Conservation (phyloP, 139 green algal species). For the Volvox reticuliferus region DNA sequence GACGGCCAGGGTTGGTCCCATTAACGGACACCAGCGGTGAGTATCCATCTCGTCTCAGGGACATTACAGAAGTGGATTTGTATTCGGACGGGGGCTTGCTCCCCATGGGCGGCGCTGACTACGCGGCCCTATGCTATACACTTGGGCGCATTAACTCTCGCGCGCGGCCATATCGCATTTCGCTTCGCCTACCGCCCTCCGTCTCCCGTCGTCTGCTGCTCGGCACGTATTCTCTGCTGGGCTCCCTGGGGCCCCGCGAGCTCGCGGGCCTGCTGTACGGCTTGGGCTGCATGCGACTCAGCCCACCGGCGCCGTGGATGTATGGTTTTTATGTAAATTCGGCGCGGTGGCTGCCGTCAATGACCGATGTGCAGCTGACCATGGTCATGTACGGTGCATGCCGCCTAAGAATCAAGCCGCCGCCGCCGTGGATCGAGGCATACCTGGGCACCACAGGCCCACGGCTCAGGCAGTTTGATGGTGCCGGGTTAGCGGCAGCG, state of each 20-base stretch:
- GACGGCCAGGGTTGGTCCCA: not conserved
- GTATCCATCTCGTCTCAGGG: not conserved
- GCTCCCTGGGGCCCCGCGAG: not conserved
- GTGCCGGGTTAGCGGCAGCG: not conserved
- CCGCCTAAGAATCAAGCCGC: constrained; percentile 5
- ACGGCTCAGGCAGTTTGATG: not conserved
- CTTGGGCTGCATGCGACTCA: not conserved
- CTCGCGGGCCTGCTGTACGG: constrained; percentile 31
- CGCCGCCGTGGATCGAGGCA: constrained; percentile 29
- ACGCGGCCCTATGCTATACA: not conserved
- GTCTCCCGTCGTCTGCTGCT: not conserved
- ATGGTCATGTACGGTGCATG: constrained; percentile 31
- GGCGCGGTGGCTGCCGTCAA: not conserved
- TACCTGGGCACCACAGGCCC: not conserved
- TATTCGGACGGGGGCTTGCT: too few relatives aligned
- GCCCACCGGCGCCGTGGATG: not conserved
- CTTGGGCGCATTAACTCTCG: constrained; percentile 11
- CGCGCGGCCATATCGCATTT: constrained; percentile 3
- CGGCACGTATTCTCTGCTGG: not conserved
- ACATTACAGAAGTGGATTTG: too few relatives aligned
- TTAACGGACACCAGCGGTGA: not conserved
- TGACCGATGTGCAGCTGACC: constrained; percentile 7
- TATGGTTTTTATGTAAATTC: constrained; percentile 18
- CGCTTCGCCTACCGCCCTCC: constrained; percentile 1
- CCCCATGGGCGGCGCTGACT: not conserved